These are phyloP conservation scores for Russula sp. DNA, from an alignment of 768 basidiomycete genomes.

Conservation along the genomic window DNA sequence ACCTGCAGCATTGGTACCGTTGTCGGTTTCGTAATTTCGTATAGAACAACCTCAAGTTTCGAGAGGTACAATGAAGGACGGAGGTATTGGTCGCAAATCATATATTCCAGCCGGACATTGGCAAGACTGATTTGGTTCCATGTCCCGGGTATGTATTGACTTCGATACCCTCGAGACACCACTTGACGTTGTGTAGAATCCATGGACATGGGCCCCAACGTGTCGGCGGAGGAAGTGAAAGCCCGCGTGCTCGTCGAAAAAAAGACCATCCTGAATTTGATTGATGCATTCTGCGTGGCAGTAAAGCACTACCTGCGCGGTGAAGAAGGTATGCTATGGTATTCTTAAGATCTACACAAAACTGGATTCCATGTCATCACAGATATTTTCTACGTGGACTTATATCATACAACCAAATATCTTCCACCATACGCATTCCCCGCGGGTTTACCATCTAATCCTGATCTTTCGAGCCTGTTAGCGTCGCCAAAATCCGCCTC, in stretches of 20 bases:
- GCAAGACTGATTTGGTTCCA: constrained; percentile 63
- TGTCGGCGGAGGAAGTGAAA: constrained; percentile 31
- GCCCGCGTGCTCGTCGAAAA: constrained; percentile 53
- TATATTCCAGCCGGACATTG: constrained; percentile 46
- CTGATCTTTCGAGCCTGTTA: constrained; percentile 25
- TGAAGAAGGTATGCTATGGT: constrained; percentile 21
- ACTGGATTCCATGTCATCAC: background rate
- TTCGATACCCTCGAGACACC: background rate
- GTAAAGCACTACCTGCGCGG: constrained; percentile 51
- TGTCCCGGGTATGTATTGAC: constrained; percentile 40
- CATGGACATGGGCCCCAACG: constrained; percentile 23
- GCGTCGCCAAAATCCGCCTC: background rate
- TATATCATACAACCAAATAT: constrained; percentile 65
- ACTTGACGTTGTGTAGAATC: constrained; percentile 21
- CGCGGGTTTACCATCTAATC: constrained; percentile 37
- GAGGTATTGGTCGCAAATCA: constrained; percentile 61
- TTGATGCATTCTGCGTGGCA: constrained; percentile 58
- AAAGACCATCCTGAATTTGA: constrained; percentile 58
- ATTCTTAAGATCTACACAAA: too few relatives aligned
- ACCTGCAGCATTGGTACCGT: constrained; percentile 48
- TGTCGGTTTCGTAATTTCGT: constrained; percentile 67
- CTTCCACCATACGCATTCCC: constrained; percentile 59
- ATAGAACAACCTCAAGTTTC: constrained; percentile 63
- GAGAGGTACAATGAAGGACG: constrained; percentile 74
- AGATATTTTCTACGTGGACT: constrained; percentile 36